Evolutionary conservation across 2,329 filamentous ascomycete genomes (phyloP).

Genomic region (Aspergillus unguis): DNA sequence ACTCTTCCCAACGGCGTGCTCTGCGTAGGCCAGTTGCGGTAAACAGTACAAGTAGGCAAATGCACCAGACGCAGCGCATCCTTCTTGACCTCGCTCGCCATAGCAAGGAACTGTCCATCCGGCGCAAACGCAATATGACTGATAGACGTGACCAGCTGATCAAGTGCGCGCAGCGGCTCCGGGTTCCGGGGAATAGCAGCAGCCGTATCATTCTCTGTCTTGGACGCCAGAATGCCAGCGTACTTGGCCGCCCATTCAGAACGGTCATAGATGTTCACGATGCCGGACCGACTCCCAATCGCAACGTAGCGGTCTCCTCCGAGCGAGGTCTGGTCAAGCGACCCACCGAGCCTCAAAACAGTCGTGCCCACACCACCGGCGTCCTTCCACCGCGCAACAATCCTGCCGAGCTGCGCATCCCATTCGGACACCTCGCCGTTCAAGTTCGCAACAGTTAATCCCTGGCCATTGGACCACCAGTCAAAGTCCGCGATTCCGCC

Average conservation of each 20-base stretch:
- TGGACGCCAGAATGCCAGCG: constrained; percentile 27
- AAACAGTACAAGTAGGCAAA: constrained; percentile 87
- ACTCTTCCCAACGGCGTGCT: constrained; percentile 85
- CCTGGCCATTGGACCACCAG: constrained; percentile 85
- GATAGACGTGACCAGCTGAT: constrained; percentile 83
- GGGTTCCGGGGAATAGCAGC: constrained; percentile 62
- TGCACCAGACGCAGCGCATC: constrained; percentile 80
- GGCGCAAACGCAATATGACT: constrained; percentile 77
- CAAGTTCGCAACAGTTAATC: constrained; percentile 77
- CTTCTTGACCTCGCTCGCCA: constrained; percentile 82
- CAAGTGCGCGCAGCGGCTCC: constrained; percentile 68
- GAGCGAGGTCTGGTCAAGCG: constrained; percentile 36
- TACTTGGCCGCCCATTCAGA: constrained; percentile 54
- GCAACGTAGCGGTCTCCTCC: constrained; percentile 88
- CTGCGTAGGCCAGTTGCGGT: constrained; percentile 93
- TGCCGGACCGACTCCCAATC: constrained; percentile 78
- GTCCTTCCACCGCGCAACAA: constrained; percentile 81
- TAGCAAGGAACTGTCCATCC: constrained; percentile 84
- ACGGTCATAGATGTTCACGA: constrained; percentile 92
- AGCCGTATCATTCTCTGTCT: constrained; percentile 22
- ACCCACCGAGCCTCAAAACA: constrained; percentile 69
- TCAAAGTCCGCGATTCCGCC: constrained; percentile 85
- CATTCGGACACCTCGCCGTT: constrained; percentile 91
- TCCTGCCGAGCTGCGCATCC: constrained; percentile 64
- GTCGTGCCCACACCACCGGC: constrained; percentile 86